phyloP scores from a whole-genome alignment of 2,329 filamentous ascomycete genomes.

The Fusarium napiforme region DNA sequence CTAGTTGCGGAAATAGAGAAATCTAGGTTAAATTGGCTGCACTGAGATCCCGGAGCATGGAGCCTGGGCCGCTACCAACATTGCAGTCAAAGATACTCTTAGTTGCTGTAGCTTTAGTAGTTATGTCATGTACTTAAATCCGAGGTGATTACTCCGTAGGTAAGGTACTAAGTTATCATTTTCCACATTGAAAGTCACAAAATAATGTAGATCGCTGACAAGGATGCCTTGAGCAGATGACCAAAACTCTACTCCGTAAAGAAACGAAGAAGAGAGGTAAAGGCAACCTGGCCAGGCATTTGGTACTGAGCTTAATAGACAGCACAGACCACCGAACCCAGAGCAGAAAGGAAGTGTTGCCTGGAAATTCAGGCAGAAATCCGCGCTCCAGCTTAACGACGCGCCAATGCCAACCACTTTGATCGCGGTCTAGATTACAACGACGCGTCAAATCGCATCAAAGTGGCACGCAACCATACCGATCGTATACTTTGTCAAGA shows the following conservation, averaged over 20 bases:
- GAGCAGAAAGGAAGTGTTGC: not conserved
- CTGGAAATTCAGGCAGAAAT: constrained; percentile 42
- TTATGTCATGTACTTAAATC: not conserved
- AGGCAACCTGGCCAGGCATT: not conserved
- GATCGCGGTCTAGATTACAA: constrained; percentile 41
- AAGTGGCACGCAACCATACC: constrained; percentile 37
- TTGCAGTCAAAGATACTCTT: not conserved
- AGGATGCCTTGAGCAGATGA: not conserved
- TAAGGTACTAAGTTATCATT: not conserved
- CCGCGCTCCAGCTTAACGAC: constrained; percentile 32
- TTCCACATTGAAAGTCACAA: not conserved
- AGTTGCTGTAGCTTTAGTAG: not conserved
- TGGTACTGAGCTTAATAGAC: not conserved
- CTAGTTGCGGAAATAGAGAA: not conserved
- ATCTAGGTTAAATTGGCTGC: not conserved
- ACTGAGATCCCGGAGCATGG: not conserved
- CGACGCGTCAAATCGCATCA: constrained; percentile 46
- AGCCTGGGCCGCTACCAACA: not conserved
- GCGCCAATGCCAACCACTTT: constrained; percentile 44
- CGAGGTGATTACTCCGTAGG: not conserved
- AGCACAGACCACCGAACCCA: constrained; percentile 30
- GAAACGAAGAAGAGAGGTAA: not conserved
- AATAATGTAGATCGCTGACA: not conserved
- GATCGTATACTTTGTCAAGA: constrained; percentile 35
- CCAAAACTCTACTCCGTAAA: not conserved